phyloP scores from a whole-genome alignment of 2,329 filamentous ascomycete genomes.

The Arachnopeziza araneosa region DNA sequence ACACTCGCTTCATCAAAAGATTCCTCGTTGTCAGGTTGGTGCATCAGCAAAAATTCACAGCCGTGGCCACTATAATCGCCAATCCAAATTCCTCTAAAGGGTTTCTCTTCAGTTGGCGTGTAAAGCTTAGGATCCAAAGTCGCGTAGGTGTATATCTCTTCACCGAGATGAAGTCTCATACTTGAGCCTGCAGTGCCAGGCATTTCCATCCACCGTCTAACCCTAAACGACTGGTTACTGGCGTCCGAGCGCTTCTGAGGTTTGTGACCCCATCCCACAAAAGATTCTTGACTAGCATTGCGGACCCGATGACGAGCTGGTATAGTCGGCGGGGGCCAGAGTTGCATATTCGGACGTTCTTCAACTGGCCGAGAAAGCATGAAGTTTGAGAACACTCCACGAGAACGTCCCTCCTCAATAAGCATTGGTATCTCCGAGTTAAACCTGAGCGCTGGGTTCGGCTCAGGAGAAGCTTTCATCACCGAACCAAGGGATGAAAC shows the following conservation, averaged over 20 bases:
- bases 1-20: constrained; percentile 36
- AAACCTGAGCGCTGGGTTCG: constrained; percentile 35
- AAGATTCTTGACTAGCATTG: constrained; percentile 41
- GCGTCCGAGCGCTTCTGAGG: constrained; percentile 52
- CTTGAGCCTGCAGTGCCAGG: constrained; percentile 25
- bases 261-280: constrained; percentile 36
- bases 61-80: constrained; percentile 83
- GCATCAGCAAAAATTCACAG: constrained; percentile 78
- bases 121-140: constrained; percentile 73
- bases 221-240: constrained; percentile 65
- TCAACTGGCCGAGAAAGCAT: constrained; percentile 53
- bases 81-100: constrained; percentile 81
- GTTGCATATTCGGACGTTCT: constrained; percentile 36
- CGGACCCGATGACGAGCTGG: constrained; percentile 49
- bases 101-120: constrained; percentile 72
- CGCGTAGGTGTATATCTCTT: constrained; percentile 56
- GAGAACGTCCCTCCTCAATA: constrained; percentile 39
- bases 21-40: constrained; percentile 60
- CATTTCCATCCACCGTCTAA: constrained; percentile 74
- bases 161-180: constrained; percentile 45
- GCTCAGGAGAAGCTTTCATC: constrained; percentile 8
- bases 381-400: constrained; percentile 58
- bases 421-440: constrained; percentile 46
- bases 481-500: constrained; percentile 12
- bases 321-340: constrained; percentile 73